Conservation (phyloP, 805 yeast genomes). For the Cyberlindnera veronae region DNA sequence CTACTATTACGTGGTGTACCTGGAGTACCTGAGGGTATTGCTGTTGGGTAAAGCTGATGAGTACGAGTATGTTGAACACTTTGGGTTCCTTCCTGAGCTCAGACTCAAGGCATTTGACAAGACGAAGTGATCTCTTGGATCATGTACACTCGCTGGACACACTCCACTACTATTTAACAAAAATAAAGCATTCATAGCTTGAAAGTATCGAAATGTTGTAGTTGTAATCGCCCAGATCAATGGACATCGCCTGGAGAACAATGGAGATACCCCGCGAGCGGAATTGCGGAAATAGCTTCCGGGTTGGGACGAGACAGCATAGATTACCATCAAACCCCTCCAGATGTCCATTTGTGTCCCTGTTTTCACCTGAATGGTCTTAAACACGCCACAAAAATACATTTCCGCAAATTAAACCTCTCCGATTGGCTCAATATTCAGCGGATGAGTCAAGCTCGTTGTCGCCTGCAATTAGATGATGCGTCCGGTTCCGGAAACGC, state of each 20-base stretch:
- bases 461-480: constrained; percentile 8
- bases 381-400: neutral
- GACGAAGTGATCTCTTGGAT: neutral
- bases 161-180: neutral
- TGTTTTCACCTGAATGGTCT: too few relatives aligned
- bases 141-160: neutral
- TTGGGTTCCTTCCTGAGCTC: constrained; percentile 56
- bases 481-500: neutral
- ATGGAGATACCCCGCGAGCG: too few relatives aligned
- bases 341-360: too few relatives aligned
- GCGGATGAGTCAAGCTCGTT: neutral
- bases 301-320: too few relatives aligned
- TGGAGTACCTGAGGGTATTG: constrained; percentile 70
- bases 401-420: neutral
- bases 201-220: too few relatives aligned
- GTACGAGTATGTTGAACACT: constrained; percentile 56
- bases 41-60: constrained; percentile 53
- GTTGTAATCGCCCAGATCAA: too few relatives aligned
- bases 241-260: too few relatives aligned
- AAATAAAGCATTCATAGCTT: neutral
- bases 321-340: neutral
- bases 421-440: constrained; percentile 1
- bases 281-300: constrained; percentile 1
- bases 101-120: constrained; percentile 2
- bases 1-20: constrained; percentile 75